Conservation (phyloP, 345 rosid genomes). For the Hevea brasiliensis region DNA sequence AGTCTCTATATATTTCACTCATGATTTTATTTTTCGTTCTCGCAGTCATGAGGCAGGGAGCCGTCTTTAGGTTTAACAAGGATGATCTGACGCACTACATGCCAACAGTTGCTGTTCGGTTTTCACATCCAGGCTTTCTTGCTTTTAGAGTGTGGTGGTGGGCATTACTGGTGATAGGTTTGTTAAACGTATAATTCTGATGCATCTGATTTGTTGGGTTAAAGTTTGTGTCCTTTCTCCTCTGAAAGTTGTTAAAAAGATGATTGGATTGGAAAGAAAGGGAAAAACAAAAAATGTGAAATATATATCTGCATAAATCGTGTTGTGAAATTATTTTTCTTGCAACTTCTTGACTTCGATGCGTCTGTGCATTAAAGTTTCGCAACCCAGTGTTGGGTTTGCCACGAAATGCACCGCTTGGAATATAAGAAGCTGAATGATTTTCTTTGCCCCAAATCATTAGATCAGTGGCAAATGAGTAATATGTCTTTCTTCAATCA, state of each 20-base stretch:
- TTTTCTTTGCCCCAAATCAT: too few species aligned
- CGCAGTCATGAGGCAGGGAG: conserved; percentile 18
- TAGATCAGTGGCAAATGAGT: too few species aligned
- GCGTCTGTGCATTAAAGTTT: not conserved
- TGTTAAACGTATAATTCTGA: conserved; percentile 9
- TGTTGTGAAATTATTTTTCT: not conserved
- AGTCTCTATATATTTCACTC: conserved; percentile 4
- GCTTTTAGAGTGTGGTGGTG: not conserved
- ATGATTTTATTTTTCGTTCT: not conserved
- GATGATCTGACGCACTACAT: conserved; percentile 3
- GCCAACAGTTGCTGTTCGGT: not conserved
- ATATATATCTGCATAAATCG: not conserved
- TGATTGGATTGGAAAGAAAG: conserved; percentile 12
- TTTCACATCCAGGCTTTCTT: not conserved
- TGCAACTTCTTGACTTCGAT: too few species aligned
- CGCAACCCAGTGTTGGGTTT: not conserved
- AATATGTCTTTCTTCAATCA: too few species aligned
- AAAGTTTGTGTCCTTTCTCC: conserved; percentile 10
- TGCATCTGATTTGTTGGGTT: conserved; percentile 11
- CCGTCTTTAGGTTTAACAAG: not conserved
- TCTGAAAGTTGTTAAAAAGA: conserved; percentile 6
- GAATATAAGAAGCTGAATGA: too few species aligned
- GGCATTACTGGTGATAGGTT: conserved; percentile 6
- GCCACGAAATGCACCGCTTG: not conserved
- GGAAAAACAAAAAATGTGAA: not conserved